phyloP scores from a whole-genome alignment of 2,329 filamentous ascomycete species.

The Aspergillus tamarii region DNA sequence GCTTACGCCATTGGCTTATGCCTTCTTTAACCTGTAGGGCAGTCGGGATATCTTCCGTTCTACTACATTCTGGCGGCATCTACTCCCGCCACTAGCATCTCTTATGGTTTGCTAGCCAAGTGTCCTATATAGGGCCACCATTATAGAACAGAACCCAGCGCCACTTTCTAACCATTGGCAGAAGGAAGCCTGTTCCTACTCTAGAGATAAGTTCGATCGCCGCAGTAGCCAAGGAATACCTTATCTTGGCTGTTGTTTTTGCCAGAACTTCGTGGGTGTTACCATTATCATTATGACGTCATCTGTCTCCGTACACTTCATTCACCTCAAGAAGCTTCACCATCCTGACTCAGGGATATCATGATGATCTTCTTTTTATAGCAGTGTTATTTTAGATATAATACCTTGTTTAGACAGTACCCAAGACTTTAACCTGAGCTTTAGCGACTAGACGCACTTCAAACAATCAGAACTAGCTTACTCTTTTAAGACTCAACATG shows the following conservation, averaged over 20 bases:
- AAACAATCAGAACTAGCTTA: neutral
- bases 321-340: neutral
- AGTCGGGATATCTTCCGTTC: neutral
- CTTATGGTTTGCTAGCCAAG: too few species aligned
- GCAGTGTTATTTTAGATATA: neutral
- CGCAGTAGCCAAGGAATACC: neutral
- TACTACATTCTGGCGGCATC: neutral
- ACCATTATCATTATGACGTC: conserved; percentile 3
- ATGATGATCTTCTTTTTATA: neutral
- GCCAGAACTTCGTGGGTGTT: neutral
- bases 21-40: neutral
- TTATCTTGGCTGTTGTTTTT: too few species aligned
- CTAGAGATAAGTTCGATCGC: too few species aligned
- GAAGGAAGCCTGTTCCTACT: neutral
- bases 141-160: neutral
- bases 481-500: neutral
- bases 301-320: neutral
- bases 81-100: neutral
- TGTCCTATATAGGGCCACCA: neutral
- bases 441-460: neutral
- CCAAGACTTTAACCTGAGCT: neutral
- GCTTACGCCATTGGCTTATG: neutral
- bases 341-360: neutral
- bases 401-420: neutral
- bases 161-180: neutral